A percentile compares a stretch with the other conserved stretches of the same genome.
phyloP scores from a whole-genome alignment of 306 rosid genomes.

The Parietaria judaica region DNA sequence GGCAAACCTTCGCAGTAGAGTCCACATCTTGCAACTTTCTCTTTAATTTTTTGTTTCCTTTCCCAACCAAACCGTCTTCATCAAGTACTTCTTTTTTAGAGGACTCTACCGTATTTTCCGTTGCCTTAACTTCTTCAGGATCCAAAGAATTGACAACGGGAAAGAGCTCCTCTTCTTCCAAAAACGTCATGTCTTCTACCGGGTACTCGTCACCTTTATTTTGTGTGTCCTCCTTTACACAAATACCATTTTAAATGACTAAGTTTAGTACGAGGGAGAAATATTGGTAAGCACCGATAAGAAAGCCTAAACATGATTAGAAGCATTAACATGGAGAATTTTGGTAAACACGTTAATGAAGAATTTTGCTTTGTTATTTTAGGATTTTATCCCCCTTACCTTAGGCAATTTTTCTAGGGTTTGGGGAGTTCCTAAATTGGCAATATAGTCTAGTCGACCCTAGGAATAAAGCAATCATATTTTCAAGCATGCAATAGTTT shows the following conservation, averaged over 20 bases:
- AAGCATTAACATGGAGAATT: too few relatives aligned
- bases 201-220: constrained; percentile 35
- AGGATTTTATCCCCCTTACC: too few relatives aligned
- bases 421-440: too few relatives aligned
- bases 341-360: too few relatives aligned
- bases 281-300: background rate
- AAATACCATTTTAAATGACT: constrained; percentile 19
- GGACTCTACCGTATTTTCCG: constrained; percentile 22
- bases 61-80: constrained; percentile 18
- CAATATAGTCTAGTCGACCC: too few relatives aligned
- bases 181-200: constrained; percentile 79
- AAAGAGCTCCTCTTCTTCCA: constrained; percentile 78
- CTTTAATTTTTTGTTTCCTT: constrained; percentile 37
- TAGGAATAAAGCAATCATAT: too few relatives aligned
- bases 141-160: constrained; percentile 36
- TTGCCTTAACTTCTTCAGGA: constrained; percentile 36
- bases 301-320: background rate
- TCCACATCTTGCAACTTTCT: constrained; percentile 59
- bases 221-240: constrained; percentile 41
- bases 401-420: too few relatives aligned
- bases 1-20: constrained; percentile 57
- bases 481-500: too few relatives aligned
- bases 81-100: constrained; percentile 34
- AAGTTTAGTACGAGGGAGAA: background rate
- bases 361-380: too few relatives aligned